phyloP scores from a whole-genome alignment of 2,329 filamentous ascomycete genomes.

The Chaetothyriales sp. region DNA sequence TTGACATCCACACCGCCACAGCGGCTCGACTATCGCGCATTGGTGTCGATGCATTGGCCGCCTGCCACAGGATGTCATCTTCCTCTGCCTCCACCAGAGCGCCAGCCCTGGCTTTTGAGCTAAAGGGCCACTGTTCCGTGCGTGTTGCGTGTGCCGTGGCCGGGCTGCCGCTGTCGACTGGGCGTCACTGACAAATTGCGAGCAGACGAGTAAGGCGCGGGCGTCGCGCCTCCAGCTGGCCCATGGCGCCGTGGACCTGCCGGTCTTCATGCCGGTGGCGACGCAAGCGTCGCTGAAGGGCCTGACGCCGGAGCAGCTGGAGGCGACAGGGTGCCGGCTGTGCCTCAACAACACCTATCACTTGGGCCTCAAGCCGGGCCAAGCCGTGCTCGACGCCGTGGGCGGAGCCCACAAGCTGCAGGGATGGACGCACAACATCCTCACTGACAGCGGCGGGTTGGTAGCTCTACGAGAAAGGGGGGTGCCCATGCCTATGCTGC shows the following conservation, averaged over 20 bases:
- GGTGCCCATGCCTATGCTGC: background rate
- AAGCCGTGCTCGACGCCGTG: constrained; percentile 71
- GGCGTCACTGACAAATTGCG: constrained; percentile 9
- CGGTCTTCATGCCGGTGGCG: constrained; percentile 96
- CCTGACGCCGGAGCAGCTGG: constrained; percentile 80
- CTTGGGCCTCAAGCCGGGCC: constrained; percentile 83
- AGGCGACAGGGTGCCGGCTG: constrained; percentile 73
- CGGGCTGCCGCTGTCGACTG: background rate
- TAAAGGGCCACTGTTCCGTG: constrained; percentile 69
- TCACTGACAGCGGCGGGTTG: constrained; percentile 53
- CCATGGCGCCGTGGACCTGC: constrained; percentile 79
- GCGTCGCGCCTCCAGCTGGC: constrained; percentile 78
- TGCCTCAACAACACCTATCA: constrained; percentile 99
- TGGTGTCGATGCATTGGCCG: constrained; percentile 11
- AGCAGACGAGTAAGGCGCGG: constrained; percentile 80
- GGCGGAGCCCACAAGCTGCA: constrained; percentile 91
- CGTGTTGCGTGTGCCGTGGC: constrained; percentile 38
- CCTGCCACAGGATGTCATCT: constrained; percentile 12
- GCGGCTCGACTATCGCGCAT: constrained; percentile 1
- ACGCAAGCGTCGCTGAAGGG: constrained; percentile 95
- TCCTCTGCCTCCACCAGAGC: constrained; percentile 9
- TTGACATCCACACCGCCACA: constrained; percentile 14
- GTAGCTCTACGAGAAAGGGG: constrained; percentile 14
- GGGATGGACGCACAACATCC: constrained; percentile 86
- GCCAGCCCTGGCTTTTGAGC: constrained; percentile 63